Base-by-base conservation (phyloP, 2,329 filamentous ascomycete species). In the Aspergillus quadricinctus region DNA sequence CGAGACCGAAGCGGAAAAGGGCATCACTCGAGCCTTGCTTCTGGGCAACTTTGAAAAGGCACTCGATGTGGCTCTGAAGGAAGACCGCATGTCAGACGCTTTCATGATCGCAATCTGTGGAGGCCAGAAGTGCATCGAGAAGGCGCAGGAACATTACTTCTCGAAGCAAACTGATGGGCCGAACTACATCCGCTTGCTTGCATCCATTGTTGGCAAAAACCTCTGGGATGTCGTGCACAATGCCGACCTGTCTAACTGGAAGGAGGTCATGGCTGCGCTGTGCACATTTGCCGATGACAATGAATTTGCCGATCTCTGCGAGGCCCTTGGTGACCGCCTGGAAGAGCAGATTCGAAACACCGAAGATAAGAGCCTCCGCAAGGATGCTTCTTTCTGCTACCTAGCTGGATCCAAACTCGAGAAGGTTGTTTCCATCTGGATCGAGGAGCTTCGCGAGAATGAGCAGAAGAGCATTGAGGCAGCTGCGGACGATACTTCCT, bases 171-270 rank as follows among this genome's bases (percentile, higher is more conserved):
- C 84, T 7, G 87, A 88, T 57, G 87, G 88, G 28, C 93, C 95
- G 1, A 97, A 93, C 75, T 99, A 99, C 69, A 80, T 97, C 55
- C 88, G 95, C 46, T 81, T 99, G 8, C 81, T 99, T 54, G 88
- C 90, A 52, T 96, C 93, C 5, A 90, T 99, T 52, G 92, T 96
- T 56, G 87, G 89, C 60, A 97, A 97, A 80, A 97, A 99, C 69
- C 82, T 99, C 1, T 97, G 93, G 94, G 94, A 99, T 76, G 84
- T 97, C 48, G 94, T 97, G 7, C 91, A 97, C 77, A 99, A 99
- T 68, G 94, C 93, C 7, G 90, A 97, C 68, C 78, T 99, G 48
- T 83, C 83, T 52, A 89, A 94, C 75, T 99, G 94, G 95, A 97
- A 95, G 77, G 94, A 97, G 75, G 88, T 93, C 3, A 95, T 99